Evolutionary conservation across 2,329 filamentous ascomycete genomes (phyloP), one percentile per base, ranked within the genome.

Genomic region (Sporothrix luriei): DNA sequence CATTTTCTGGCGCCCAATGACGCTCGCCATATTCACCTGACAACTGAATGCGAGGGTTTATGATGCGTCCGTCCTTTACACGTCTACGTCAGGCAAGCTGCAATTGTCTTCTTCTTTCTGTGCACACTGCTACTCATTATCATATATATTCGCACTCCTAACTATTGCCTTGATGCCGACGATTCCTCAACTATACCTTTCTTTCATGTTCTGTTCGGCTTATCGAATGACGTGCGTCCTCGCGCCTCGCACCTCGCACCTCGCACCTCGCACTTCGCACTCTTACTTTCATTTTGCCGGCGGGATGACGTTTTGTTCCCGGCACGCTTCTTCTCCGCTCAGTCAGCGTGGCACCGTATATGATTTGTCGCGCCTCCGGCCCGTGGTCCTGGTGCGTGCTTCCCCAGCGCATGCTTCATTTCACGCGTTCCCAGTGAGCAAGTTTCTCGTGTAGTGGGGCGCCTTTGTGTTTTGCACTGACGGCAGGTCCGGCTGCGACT

Each of bases 361-460:
- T 19, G 14, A 24, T 43, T 33, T 19, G 59, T 48, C 59, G 21
- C 14, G 55, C 24, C 16, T 40, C 11, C 10, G 19, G 59, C 19
- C 21, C 14, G 40, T 14, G 1, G 21, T 29, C 43, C 24, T 43
- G 38, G 57, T 62, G 21, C 38, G 33, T 33, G 33, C 57, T 46
- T 38, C 4, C 40, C n/a, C 57, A 40, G 33, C 43, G 55, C 55
- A 40, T 61, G 33, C 24, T n/a, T 13, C 43, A 3, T 33, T 62
- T 49, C 9, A 43, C 38, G 46, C 57, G n/a, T 24, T 11, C 38
- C 43, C 33, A 10, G 40, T 64, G 61, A 64, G 61, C 61, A 64
- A 49, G 61, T 64, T 64, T 64, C 61, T 64, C 61, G 24, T 49
- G n/a, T 26, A 46, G 61, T 64, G 43, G 61, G 61, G 43, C 61